Conservation (phyloP, 139 green algal species). For the Volvox africanus region DNA sequence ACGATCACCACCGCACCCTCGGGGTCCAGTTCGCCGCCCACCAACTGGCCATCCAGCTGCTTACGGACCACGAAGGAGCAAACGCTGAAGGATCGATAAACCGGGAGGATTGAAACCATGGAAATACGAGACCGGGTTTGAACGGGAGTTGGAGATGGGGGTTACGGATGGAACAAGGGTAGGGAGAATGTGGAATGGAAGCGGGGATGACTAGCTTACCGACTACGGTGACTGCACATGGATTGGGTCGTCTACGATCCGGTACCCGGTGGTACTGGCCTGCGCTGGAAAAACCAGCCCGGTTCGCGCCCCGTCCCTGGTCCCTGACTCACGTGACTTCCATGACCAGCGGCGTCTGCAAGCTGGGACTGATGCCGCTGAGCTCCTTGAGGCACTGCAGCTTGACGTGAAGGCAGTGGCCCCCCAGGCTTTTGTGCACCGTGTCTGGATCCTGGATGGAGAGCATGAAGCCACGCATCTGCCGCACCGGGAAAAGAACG, state of each 20-base stretch:
- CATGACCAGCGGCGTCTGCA: not conserved
- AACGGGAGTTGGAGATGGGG: not conserved
- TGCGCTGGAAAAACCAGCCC: too few species aligned
- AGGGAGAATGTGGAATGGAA: not conserved
- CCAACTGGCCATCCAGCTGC: not conserved
- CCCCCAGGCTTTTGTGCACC: conserved; percentile 11
- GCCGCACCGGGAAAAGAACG: not conserved
- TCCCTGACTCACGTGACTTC: conserved; percentile 8
- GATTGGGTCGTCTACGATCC: too few species aligned
- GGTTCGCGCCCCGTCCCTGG: not conserved
- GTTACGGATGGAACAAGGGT: not conserved
- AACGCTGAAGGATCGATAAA: not conserved
- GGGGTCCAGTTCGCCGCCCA: conserved; percentile 8
- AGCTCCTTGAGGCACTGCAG: conserved; percentile 24
- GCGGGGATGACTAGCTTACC: too few species aligned
- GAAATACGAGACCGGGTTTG: too few species aligned
- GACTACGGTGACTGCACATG: too few species aligned
- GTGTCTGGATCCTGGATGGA: conserved; percentile 31
- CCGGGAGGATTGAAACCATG: too few species aligned
- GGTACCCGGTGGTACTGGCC: too few species aligned
- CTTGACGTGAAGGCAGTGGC: conserved; percentile 20
- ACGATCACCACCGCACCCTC: not conserved
- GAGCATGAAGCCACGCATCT: not conserved
- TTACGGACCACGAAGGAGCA: not conserved
- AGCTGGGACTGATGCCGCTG: not conserved